Evolutionary conservation across 2,329 filamentous ascomycete species (phyloP), one percentile per base, ranked within the genome.

Genomic region (Eutypella sp.): DNA sequence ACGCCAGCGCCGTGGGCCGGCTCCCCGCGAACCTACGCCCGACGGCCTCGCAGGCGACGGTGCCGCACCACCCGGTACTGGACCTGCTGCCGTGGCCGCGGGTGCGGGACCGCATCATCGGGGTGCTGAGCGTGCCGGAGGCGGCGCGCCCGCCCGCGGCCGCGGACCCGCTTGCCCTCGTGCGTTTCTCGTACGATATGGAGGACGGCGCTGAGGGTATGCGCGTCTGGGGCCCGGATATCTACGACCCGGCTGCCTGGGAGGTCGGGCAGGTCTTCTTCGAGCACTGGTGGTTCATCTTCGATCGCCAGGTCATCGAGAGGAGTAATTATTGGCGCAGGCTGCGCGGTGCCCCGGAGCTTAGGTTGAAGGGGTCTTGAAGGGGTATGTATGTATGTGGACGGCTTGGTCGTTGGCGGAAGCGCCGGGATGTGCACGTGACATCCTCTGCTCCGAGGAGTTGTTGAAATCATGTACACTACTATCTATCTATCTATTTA

Each of bases 231-330:
- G 71, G 74, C 4, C 56, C 62, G 1, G 73, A 79, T 49, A 72
- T 75, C 18, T 75, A 72, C 49, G 67, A 75, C 41, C 62, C 68
- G 5, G 57, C 59, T 20, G 67, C 65, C 24, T 83, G 78, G 78
- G 79, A 83, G 58, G 68, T 82, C 11, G 78, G 78, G 1, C 76
- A 81, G 59, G 55, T 70, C n/a, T 61, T 81, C 19, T 81, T 81
- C 58, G 70, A 74, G 59, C 68, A 72, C 34, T 82, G 79, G 79
- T 83, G 77, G 77, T 82, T 79, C 61, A 60, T 78, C 29, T 75
- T 82, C 56, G 78, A 82, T 54, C 58, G 67, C 8, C 64, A 66
- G 10, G 69, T 81, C 15, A 60, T 82, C n/a, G 69, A 73, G 38
- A 69, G 68, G 43, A 78, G 76, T 55, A 81, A 82, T 59, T 62